Evolutionary conservation across 1,284 basidiomycete species (phyloP).

Genomic region (Limonomyces culmigenus): DNA sequence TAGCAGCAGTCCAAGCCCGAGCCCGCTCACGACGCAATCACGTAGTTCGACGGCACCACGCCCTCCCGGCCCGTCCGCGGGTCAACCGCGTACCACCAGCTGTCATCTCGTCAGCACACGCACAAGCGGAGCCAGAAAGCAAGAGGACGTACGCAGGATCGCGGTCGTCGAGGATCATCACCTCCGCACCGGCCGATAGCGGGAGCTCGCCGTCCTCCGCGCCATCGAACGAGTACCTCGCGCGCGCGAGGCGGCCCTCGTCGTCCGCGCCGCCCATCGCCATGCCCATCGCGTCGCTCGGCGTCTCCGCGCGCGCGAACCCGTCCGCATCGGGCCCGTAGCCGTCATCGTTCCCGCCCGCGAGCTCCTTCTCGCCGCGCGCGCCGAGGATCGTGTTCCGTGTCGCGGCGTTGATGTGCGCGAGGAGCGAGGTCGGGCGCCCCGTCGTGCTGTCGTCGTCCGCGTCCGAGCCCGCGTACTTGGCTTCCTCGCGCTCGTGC

Average conservation of each 20-base stretch:
- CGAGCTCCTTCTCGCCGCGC: slow-evolving; percentile 13
- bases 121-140: slow-evolving; percentile 5
- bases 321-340: slow-evolving; percentile 57
- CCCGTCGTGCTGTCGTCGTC: slow-evolving; percentile 59
- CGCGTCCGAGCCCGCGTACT: slow-evolving; percentile 41
- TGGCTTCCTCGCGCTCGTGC: slow-evolving; percentile 43
- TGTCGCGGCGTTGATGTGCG: slow-evolving; percentile 79
- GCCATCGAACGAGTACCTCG: slow-evolving; percentile 67
- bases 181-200: slow-evolving; percentile 50
- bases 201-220: slow-evolving; percentile 60
- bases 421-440: slow-evolving; percentile 64
- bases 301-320: slow-evolving; percentile 61
- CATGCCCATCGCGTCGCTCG: slow-evolving; percentile 50
- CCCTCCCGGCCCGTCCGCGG: slow-evolving; percentile 64
- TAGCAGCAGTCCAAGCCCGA: slow-evolving; percentile 9
- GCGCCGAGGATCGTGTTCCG: slow-evolving; percentile 60
- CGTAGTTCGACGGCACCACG: slow-evolving; percentile 78
- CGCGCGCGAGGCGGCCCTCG: slow-evolving; percentile 52
- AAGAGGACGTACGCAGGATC: slow-evolving; percentile 53
- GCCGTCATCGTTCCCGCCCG: slow-evolving; percentile 15
- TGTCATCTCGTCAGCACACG: slow-evolving; percentile 15
- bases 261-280: slow-evolving; percentile 42
- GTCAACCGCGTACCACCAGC: slow-evolving; percentile 88
- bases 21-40: slow-evolving; percentile 16
- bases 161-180: slow-evolving; percentile 63